Evolutionary conservation across 306 rosid species (phyloP), one percentile per base, ranked within the genome.

Genomic region (Cucurbita maxima): DNA sequence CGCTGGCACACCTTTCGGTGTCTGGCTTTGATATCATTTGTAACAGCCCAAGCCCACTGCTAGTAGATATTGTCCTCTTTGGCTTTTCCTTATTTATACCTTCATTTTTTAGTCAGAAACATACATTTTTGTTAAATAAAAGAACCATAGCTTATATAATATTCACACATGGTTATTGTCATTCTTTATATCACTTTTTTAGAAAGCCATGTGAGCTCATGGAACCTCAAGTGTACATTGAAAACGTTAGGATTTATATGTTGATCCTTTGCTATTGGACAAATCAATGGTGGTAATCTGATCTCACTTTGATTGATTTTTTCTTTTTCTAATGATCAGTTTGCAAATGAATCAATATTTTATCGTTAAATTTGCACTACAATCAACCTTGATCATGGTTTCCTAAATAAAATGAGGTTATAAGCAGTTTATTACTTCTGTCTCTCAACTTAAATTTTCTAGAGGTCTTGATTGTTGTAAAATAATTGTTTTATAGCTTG

Each of bases 401-500:
- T 70, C 43, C 36, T 20, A 51, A 14, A 10, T 62, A 51, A 14
- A 70, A 22, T 45, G 74, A 22, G 22, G 43, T 45, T 51, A 13
- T 25, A 5, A 4, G 58, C 40, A 25, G 58, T 51, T 30, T 20
- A 12, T 48, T 69, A 4, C 10, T 12, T 14, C 11, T 70, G 13
- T 60, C 22, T 61, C 25, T 38, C 13, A 16, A 61, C 44, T 30
- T 70, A 43, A 43, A 59, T 71, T 34, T 47, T 47, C 63, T 50
- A 30, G 14, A 20, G 48, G 74, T 67, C 16, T 60, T 82, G 73
- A 82, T 14, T 70, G 47, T 64, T 57, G 71, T 56, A 25, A 48
- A 63, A 34, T 38, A 67, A 62, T 51, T 75, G 70, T 79, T 73
- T 73, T 92, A 88, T 81, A 94, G 97, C 88, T 94, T 76, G 97